phyloP scores from a whole-genome alignment of 2,329 filamentous ascomycete species.

The Claviceps digitariae region DNA sequence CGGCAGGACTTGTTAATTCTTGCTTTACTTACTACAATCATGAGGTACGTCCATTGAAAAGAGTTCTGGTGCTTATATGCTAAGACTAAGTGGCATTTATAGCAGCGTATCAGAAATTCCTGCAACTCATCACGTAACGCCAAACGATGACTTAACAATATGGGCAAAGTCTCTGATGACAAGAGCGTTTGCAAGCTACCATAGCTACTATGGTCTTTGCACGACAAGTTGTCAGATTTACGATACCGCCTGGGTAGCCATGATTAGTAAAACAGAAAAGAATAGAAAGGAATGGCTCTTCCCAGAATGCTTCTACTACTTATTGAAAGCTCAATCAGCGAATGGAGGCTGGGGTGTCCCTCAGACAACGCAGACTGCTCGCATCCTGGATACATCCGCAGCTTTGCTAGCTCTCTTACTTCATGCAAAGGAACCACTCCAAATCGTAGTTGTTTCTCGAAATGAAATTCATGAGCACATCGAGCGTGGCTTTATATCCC shows the following conservation, averaged over 20 bases:
- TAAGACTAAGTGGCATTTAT: too few species aligned
- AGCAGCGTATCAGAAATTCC: too few species aligned
- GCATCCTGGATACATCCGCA: slow-evolving; percentile 9
- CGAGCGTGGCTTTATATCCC: not conserved
- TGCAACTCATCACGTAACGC: too few species aligned
- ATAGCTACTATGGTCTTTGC: not conserved
- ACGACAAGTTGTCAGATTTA: slow-evolving; percentile 2
- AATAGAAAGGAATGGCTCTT: slow-evolving; percentile 6
- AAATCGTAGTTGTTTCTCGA: slow-evolving; percentile 1
- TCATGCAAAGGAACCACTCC: slow-evolving; percentile 1
- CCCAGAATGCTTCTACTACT: slow-evolving; percentile 8
- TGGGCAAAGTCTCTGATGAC: not conserved
- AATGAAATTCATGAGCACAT: not conserved
- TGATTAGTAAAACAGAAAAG: slow-evolving; percentile 4
- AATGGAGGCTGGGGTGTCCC: slow-evolving; percentile 4
- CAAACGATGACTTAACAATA: not conserved
- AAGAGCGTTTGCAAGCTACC: not conserved
- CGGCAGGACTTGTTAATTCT: too few species aligned
- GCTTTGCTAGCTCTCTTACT: slow-evolving; percentile 7
- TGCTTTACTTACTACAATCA: too few species aligned
- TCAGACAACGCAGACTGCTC: slow-evolving; percentile 4
- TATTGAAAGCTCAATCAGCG: slow-evolving; percentile 5
- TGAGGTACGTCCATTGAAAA: too few species aligned
- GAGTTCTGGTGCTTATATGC: too few species aligned
- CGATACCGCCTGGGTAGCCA: slow-evolving; percentile 10